Evolutionary conservation across 2,329 filamentous ascomycete species (phyloP).

Genomic region (Ramularia collo-cygni): DNA sequence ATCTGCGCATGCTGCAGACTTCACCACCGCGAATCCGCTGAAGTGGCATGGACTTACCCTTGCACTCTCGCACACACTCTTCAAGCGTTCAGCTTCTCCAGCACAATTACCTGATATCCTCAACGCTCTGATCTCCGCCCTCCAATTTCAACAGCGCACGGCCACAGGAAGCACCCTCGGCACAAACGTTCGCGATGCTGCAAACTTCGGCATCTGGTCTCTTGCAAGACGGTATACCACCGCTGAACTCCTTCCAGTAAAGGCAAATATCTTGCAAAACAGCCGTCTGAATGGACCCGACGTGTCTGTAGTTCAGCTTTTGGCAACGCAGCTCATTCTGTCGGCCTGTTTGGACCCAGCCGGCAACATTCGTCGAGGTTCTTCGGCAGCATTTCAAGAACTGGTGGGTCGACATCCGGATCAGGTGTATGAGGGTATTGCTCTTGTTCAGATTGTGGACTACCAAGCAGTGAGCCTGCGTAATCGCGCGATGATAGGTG

Average conservation of each 20-base stretch:
- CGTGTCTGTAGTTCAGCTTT: conserved; percentile 47
- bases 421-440: conserved; percentile 71
- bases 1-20: conserved; percentile 43
- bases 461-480: conserved; percentile 90
- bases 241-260: conserved; percentile 61
- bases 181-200: conserved; percentile 86
- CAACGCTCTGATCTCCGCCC: conserved; percentile 66
- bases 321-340: conserved; percentile 75
- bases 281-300: conserved; percentile 3
- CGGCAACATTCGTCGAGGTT: conserved; percentile 86
- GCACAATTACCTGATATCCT: conserved; percentile 66
- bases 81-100: conserved; percentile 71
- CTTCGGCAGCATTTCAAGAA: conserved; percentile 90
- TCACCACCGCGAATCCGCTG: conserved; percentile 70
- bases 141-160: conserved; percentile 83
- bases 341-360: conserved; percentile 80
- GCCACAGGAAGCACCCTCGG: conserved; percentile 79
- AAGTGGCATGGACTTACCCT: conserved; percentile 91
- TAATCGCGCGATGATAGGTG: conserved; percentile 70
- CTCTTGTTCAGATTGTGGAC: conserved; percentile 81
- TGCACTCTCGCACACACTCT: conserved; percentile 78
- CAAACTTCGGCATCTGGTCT: conserved; percentile 94
- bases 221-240: conserved; percentile 82
- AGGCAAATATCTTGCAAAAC: conserved; percentile 24
- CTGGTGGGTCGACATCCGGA: conserved; percentile 89